Evolutionary conservation across 768 basidiomycete species (phyloP).

Genomic region (button mushroom (Agaricus bisporus)): DNA sequence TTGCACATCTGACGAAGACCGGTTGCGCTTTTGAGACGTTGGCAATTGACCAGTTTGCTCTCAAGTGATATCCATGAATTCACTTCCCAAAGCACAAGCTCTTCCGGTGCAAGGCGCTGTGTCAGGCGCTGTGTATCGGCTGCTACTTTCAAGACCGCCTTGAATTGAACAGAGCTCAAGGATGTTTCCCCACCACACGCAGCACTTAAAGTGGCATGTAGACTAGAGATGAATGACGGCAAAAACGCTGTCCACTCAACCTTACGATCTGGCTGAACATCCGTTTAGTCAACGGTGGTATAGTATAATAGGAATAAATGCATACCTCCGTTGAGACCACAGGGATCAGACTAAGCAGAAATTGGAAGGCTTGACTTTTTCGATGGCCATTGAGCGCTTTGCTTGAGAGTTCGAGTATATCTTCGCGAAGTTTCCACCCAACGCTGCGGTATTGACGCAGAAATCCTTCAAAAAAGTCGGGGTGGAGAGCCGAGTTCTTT

Average conservation of each 20-base stretch:
- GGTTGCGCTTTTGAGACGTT: conserved; percentile 58
- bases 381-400: conserved; percentile 75
- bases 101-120: conserved; percentile 34
- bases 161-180: conserved; percentile 60
- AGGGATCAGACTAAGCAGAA: conserved; percentile 59
- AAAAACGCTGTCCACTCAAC: conserved; percentile 46
- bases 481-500: conserved; percentile 72
- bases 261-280: conserved; percentile 18
- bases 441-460: conserved; percentile 55
- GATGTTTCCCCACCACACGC: conserved; percentile 41
- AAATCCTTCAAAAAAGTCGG: conserved; percentile 74
- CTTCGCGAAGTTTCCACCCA: conserved; percentile 60
- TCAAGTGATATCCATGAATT: conserved; percentile 48
- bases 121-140: conserved; percentile 62
- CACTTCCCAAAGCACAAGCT: conserved; percentile 52
- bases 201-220: conserved; percentile 41
- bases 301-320: conserved; percentile 4
- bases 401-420: conserved; percentile 48
- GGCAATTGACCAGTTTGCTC: conserved; percentile 37
- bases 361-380: conserved; percentile 64
- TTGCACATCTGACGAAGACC: conserved; percentile 58
- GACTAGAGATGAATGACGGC: conserved; percentile 36
- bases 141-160: conserved; percentile 72
- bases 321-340: conserved; percentile 47
- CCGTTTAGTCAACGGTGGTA: conserved; percentile 6